Evolutionary conservation across 345 rosid species (phyloP).

Genomic region (Citrus australasica): DNA sequence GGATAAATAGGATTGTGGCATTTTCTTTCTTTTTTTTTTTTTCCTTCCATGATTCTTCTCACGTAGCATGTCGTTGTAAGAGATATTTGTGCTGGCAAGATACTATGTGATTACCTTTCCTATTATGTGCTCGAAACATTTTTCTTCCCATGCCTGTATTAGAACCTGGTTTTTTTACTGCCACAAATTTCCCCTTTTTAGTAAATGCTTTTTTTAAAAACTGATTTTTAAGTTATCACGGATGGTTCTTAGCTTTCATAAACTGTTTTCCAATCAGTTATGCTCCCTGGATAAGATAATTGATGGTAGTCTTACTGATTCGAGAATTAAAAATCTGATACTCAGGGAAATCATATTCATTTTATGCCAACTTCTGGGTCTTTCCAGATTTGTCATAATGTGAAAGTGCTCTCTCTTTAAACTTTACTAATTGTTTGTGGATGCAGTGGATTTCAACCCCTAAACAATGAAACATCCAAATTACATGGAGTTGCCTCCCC

Average conservation of each 20-base stretch:
- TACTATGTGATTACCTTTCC: background rate
- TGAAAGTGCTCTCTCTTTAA: background rate
- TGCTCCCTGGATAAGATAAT: background rate
- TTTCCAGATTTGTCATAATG: background rate
- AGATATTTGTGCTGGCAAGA: background rate
- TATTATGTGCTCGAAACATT: background rate
- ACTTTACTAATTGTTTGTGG: background rate
- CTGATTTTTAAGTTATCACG: background rate
- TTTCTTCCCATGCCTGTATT: background rate
- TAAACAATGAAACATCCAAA: slow-evolving; percentile 23
- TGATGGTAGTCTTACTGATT: background rate
- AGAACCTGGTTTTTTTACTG: background rate
- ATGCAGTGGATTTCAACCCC: slow-evolving; percentile 30
- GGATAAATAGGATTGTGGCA: background rate
- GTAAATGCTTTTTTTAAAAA: background rate
- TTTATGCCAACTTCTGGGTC: background rate
- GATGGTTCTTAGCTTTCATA: background rate
- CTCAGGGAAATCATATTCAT: background rate
- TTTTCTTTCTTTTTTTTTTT: too few relatives aligned
- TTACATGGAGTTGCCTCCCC: slow-evolving; percentile 21
- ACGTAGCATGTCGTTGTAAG: background rate
- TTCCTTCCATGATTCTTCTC: background rate
- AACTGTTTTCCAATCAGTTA: background rate
- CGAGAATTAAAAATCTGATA: background rate
- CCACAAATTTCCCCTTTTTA: background rate